Evolutionary conservation across 345 rosid species (phyloP), one percentile per base, ranked within the genome.

Genomic region (Turnera subulata): DNA sequence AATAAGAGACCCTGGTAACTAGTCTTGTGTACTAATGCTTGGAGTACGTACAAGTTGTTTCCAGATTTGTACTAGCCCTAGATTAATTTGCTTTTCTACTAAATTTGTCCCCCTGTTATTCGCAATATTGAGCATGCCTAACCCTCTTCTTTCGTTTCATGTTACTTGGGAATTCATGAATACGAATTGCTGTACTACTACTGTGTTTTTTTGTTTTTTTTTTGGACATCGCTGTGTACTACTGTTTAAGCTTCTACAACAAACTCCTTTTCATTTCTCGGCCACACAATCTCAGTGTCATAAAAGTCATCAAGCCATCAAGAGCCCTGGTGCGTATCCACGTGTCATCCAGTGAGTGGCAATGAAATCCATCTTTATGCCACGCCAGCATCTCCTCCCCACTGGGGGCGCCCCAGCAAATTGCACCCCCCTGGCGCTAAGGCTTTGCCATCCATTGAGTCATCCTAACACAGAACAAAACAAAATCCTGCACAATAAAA

Each of bases 321-420:
- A n/a, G 29, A 11, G 17, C 33, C 17, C 15, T 56, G 51, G 44
- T 53, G 75, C 53, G 40, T 38, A 33, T 71, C 61, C 76, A 84
- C 84, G 74, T 78, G 96, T 79, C 86, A 50, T 2, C 11, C 62
- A 26, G 15, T 12, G 53, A 61, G 15, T 84, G 85, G 95, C 46
- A 17, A 24, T 16, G 6, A 54, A 55, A 45, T 48, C 66, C 58
- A 60, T 73, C 56, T 72, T 63, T 65, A 16, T 45, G 56, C 85
- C 90, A 82, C 59, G 75, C 78, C 80, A 71, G 62, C 78, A 48
- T 44, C 67, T 37, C 21, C 62, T 57, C 20, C 72, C 71, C 16
- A 58, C 56, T 62, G 51, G 43, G 61, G 42, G 58, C 6, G 2
- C 64, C 47, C 65, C 50, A 60, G 74, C 71, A 67, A 61, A 47